A percentile compares a stretch with the other conserved stretches of the same genome.
Evolutionary conservation across 2,329 filamentous ascomycete species (phyloP).

Genomic region (Colletotrichum euphorbiae): DNA sequence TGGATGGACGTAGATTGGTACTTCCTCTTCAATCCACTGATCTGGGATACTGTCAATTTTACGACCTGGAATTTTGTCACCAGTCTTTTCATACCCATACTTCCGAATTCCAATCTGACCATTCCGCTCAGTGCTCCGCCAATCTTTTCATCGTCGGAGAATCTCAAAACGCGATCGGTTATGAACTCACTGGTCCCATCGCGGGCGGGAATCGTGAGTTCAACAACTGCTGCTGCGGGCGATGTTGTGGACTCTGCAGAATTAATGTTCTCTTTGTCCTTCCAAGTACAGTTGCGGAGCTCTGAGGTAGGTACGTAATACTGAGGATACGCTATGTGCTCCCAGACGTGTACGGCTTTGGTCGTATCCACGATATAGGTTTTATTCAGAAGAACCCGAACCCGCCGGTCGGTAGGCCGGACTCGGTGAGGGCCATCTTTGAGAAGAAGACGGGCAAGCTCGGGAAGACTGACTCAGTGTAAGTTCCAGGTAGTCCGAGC

Average conservation of each 20-base stretch:
- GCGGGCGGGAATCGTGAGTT: constrained; percentile 46
- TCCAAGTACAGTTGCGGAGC: constrained; percentile 45
- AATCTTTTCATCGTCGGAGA: constrained; percentile 51
- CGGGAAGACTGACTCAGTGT: constrained; percentile 42
- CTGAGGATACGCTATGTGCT: constrained; percentile 61
- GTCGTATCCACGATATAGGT: constrained; percentile 52
- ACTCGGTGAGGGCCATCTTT: constrained; percentile 44
- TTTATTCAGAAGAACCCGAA: constrained; percentile 50
- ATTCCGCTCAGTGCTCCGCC: constrained; percentile 47
- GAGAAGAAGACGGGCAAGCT: constrained; percentile 45
- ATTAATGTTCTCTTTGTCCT: constrained; percentile 45
- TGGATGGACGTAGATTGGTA: constrained; percentile 69
- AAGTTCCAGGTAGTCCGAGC: neutral
- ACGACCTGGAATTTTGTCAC: accelerated
- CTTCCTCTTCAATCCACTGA: constrained; percentile 66
- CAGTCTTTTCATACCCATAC: constrained; percentile 46
- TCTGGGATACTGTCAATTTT: constrained; percentile 42
- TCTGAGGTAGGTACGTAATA: constrained; percentile 53
- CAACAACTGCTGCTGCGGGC: constrained; percentile 45
- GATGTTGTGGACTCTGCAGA: constrained; percentile 40
- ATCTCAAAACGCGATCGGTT: constrained; percentile 53
- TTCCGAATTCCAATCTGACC: constrained; percentile 51
- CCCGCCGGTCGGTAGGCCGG: constrained; percentile 44
- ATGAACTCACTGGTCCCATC: constrained; percentile 43
- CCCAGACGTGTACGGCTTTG: constrained; percentile 54